Percentiles rank a stretch among this genome's conserved stretches.
Conservation (phyloP, 495 filamentous ascomycete genomes). For the Letharia columbiana region DNA sequence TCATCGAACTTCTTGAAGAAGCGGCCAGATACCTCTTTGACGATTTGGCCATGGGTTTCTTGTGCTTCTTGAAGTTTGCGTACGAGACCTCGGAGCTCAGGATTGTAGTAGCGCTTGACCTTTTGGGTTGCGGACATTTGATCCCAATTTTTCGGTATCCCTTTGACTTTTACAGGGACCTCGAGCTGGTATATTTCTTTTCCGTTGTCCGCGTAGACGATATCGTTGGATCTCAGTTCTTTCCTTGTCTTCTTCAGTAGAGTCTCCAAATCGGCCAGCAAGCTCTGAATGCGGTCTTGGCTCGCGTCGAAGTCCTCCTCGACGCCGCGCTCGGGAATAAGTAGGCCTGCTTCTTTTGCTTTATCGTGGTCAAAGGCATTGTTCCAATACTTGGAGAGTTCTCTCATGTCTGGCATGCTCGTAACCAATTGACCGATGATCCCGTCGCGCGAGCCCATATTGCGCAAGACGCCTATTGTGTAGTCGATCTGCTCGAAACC, state of each 20-base stretch:
- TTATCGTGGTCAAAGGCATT: conserved; percentile 81
- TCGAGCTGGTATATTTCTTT: conserved; percentile 98
- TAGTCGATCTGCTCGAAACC: conserved; percentile 97
- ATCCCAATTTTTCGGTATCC: conserved; percentile 76
- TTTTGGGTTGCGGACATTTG: conserved; percentile 91
- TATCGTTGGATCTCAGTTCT: conserved; percentile 56
- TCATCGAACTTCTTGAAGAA: conserved; percentile 85
- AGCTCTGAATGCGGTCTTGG: conserved; percentile 62
- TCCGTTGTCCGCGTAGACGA: conserved; percentile 80
- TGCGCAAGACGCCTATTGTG: conserved; percentile 67
- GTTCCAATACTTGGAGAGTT: conserved; percentile 76
- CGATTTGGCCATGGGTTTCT: conserved; percentile 87
- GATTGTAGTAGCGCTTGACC: conserved; percentile 91
- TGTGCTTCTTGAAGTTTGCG: conserved; percentile 85
- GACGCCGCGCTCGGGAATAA: conserved; percentile 82
- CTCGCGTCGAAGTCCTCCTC: conserved; percentile 90
- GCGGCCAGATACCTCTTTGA: conserved; percentile 73
- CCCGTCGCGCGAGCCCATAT: conserved; percentile 62
- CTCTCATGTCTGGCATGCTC: conserved; percentile 74
- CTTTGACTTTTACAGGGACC: conserved; percentile 73
- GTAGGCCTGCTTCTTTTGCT: conserved; percentile 63
- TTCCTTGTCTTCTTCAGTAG: conserved; percentile 62
- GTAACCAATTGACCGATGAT: conserved; percentile 76
- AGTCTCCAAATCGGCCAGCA: conserved; percentile 61
- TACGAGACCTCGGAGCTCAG: conserved; percentile 71